Percentiles rank a stretch among this genome's conserved stretches.
Conservation (phyloP, 2,329 filamentous ascomycete species). For the Sporothrix pseudoabietina region DNA sequence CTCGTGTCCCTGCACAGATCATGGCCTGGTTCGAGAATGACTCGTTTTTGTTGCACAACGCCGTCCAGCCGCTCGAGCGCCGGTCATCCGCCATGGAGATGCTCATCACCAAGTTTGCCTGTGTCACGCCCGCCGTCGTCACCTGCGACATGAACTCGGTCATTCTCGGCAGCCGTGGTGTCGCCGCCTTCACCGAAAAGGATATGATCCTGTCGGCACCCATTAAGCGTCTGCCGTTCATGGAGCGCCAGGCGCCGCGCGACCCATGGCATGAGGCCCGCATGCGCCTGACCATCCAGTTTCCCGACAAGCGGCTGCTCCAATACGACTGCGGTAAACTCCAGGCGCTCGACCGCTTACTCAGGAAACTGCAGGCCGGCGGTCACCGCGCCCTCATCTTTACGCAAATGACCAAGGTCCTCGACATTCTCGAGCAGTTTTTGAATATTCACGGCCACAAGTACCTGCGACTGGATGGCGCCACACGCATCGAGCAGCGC, state of each 20-base stretch:
- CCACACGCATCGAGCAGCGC: constrained; percentile 92
- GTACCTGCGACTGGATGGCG: constrained; percentile 93
- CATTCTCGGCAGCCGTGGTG: constrained; percentile 62
- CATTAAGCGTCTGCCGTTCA: constrained; percentile 58
- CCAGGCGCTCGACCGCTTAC: constrained; percentile 81
- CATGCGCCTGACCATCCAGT: constrained; percentile 91
- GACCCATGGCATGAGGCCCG: constrained; percentile 94
- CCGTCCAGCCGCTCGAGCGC: constrained; percentile 74
- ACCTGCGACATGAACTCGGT: constrained; percentile 74
- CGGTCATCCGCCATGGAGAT: constrained; percentile 73
- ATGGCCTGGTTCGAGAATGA: constrained; percentile 76
- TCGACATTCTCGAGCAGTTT: constrained; percentile 96
- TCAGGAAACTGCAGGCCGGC: constrained; percentile 83
- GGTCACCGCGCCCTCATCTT: constrained; percentile 96
- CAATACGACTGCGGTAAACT: constrained; percentile 98
- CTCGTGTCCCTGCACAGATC: constrained; percentile 62
- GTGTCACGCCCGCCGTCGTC: constrained; percentile 85
- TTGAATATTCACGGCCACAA: constrained; percentile 97
- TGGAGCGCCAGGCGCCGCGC: constrained; percentile 57
- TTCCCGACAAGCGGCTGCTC: constrained; percentile 92
- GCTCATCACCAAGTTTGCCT: constrained; percentile 83
- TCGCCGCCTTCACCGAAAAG: constrained; percentile 58
- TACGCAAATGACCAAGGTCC: constrained; percentile 98
- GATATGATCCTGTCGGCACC: constrained; percentile 61
- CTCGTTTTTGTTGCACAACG: constrained; percentile 62